Base-by-base conservation (phyloP, 2,329 filamentous ascomycete species). In the Cladophialophora chaetospira region DNA sequence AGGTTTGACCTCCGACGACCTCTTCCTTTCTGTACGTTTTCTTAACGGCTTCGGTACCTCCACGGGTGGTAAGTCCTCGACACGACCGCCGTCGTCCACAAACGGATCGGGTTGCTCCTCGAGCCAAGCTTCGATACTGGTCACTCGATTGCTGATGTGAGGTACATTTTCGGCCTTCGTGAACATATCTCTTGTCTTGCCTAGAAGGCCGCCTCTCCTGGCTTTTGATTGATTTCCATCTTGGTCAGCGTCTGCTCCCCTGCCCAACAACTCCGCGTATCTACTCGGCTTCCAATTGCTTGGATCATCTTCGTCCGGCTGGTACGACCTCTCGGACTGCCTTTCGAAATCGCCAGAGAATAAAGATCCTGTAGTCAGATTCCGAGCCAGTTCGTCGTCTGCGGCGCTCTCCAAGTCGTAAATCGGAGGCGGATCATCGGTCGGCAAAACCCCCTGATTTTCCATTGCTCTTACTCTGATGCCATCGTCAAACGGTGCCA, bases 121-220 rank as follows among this genome's bases (percentile, higher is more conserved):
- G 4, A 87, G 76, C 84, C 84, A 87, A 46, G 82, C 81, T 69
- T 86, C 81, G 23, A 87, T 79, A 45, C 82, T 82, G 50, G 77
- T 76, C 11, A 78, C 73, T 43, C 77, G 77, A 17, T 74, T 71
- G 19, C 75, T 74, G 46, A 70, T 68, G 1, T 74, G 70, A 10
- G 68, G 65, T 25, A 72, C 64, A 13, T 67, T 60, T 48, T 74
- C 73, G 4, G 72, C 70, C 53, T 72, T 73, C n/a, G 69, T 67
- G 58, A 79, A 76, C 61, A 76, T 72, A 56, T 75, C 78, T 55
- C 69, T 73, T 2, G 77, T 74, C 44, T 77, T 76, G 38, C 67
- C 71, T 45, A 78, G 69, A 25, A 78, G 70, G 1, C 74, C 72
- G 28, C 70, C 71, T 58, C 48, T 64, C 40, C 56, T 67, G 2